A percentile compares a stretch with the other conserved stretches of the same genome.
Conservation (phyloP, 83 land plant genomes). For the Diphasiastrum complanatum region DNA sequence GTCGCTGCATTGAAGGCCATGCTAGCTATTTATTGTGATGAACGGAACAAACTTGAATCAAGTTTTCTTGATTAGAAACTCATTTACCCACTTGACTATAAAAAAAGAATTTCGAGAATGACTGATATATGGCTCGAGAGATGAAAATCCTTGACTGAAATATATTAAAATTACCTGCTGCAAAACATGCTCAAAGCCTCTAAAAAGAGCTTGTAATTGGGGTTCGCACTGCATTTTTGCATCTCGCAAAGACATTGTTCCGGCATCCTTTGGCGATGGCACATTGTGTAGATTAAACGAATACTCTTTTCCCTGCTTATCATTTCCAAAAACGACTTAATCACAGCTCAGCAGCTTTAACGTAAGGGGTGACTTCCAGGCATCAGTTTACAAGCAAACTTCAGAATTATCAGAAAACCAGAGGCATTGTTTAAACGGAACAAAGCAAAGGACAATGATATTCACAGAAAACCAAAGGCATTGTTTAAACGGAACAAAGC, state of each 20-base stretch:
- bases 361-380: too few species aligned
- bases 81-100: too few species aligned
- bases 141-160: too few species aligned
- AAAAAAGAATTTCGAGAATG: too few species aligned
- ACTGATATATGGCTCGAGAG: too few species aligned
- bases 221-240: constrained; percentile 22
- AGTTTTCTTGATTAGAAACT: too few species aligned
- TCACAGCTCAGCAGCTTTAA: background rate
- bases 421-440: background rate
- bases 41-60: too few species aligned
- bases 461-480: background rate
- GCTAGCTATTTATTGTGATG: too few species aligned
- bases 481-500: background rate
- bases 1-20: constrained; percentile 12
- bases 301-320: constrained; percentile 20
- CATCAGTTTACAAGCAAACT: background rate
- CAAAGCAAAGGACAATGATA: background rate
- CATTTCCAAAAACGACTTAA: background rate
- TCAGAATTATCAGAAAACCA: too few species aligned
- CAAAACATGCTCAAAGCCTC: constrained; percentile 24
- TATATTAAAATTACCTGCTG: constrained; percentile 20
- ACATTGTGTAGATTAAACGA: constrained; percentile 21
- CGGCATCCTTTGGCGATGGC: constrained; percentile 6
- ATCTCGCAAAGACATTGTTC: constrained; percentile 9
- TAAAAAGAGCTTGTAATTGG: constrained; percentile 15